Conservation (phyloP, 768 basidiomycete species). For the Amanita brunnescens region DNA sequence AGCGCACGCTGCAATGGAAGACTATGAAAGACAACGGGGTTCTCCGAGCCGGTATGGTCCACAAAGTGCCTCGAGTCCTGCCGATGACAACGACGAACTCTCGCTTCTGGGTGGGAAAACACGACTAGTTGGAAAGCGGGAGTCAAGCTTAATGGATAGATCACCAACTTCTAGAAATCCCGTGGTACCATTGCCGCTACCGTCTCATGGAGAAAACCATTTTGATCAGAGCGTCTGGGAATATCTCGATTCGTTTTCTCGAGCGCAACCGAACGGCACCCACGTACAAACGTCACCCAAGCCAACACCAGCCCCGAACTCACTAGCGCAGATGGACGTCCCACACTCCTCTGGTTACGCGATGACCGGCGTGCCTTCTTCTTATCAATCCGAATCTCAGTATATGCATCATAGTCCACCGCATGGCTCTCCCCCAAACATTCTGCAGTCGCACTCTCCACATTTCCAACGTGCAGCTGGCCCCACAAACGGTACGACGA, state of each 20-base stretch:
- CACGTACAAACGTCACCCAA: slow-evolving; percentile 10
- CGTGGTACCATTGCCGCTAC: slow-evolving; percentile 61
- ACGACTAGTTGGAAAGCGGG: slow-evolving; percentile 53
- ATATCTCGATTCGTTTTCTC: slow-evolving; percentile 55
- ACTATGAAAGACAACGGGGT: slow-evolving; percentile 50
- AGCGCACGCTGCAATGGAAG: slow-evolving; percentile 56
- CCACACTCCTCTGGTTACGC: slow-evolving; percentile 43
- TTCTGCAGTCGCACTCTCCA: background rate
- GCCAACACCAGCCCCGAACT: slow-evolving; percentile 5
- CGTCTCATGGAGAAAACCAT: slow-evolving; percentile 37
- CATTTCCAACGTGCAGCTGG: background rate
- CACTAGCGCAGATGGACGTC: slow-evolving; percentile 26
- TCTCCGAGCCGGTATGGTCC: slow-evolving; percentile 32
- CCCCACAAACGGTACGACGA: background rate
- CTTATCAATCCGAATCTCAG: slow-evolving; percentile 26
- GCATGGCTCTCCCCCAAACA: slow-evolving; percentile 14
- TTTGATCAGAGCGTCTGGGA: slow-evolving; percentile 59
- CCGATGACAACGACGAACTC: slow-evolving; percentile 54
- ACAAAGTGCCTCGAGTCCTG: slow-evolving; percentile 32
- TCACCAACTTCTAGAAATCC: slow-evolving; percentile 69
- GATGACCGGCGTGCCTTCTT: slow-evolving; percentile 28
- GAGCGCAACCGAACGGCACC: slow-evolving; percentile 11
- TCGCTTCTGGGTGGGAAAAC: slow-evolving; percentile 59
- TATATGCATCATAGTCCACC: slow-evolving; percentile 22
- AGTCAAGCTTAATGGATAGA: slow-evolving; percentile 46